phyloP scores from a whole-genome alignment of 2,329 filamentous ascomycete species.

The Neonectria coccinea region DNA sequence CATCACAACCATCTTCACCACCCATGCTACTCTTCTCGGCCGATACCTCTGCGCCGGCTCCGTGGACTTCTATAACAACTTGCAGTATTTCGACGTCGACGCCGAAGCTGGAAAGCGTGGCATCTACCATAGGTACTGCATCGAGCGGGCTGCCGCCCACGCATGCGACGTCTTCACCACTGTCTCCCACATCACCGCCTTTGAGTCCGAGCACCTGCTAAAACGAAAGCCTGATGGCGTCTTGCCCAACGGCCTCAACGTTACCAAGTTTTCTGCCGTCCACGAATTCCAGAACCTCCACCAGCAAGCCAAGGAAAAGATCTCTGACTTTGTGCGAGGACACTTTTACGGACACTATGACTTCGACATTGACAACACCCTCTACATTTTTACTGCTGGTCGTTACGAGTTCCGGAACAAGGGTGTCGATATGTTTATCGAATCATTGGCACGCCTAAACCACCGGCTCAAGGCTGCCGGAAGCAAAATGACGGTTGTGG shows the following conservation, averaged over 20 bases:
- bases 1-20: conserved; percentile 98
- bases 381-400: conserved; percentile 97
- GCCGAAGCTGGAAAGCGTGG: conserved; percentile 96
- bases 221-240: conserved; percentile 99
- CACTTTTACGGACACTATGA: conserved; percentile 99
- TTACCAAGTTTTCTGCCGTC: conserved; percentile 95
- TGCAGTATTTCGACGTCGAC: conserved; percentile 96
- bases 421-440: conserved; percentile 99
- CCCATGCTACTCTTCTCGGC: conserved; percentile 93
- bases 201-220: conserved; percentile 95
- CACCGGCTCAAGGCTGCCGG: conserved; percentile 87
- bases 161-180: conserved; percentile 97
- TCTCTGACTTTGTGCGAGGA: conserved; percentile 96
- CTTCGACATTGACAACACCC: conserved; percentile 94
- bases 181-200: conserved; percentile 97
- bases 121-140: conserved; percentile 98
- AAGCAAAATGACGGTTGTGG: conserved; percentile 93
- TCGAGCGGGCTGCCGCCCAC: conserved; percentile 93
- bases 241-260: conserved; percentile 94
- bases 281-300: conserved; percentile 99
- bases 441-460: conserved; percentile 93
- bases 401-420: conserved; percentile 99
- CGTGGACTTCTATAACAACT: conserved; percentile 99
- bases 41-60: conserved; percentile 97
- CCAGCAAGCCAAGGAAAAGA: conserved; percentile 96